These are phyloP conservation scores for Trichophyton rubrum DNA, from an alignment of 2,329 filamentous ascomycete species.

Conservation along the genomic window DNA sequence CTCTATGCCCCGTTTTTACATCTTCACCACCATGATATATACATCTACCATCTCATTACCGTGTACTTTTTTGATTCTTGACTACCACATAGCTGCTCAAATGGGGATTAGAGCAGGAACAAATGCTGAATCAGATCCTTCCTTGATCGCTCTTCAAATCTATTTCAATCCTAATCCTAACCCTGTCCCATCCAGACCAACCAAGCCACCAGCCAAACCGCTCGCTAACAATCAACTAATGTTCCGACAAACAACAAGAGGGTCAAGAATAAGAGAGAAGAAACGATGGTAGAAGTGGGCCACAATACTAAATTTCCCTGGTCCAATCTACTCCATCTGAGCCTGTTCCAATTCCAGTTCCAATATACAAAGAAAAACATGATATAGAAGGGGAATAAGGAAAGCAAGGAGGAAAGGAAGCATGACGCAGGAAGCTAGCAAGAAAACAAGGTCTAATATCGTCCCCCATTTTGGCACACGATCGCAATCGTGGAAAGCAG, in stretches of 20 bases:
- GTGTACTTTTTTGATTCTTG: background rate
- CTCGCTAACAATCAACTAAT: background rate
- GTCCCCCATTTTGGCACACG: background rate
- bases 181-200: background rate
- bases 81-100: background rate
- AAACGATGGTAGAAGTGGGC: background rate
- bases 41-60: background rate
- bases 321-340: conserved; percentile 1
- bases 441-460: background rate
- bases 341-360: background rate
- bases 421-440: too few species aligned
- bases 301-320: background rate
- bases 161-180: background rate
- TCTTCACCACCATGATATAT: background rate
- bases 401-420: too few species aligned
- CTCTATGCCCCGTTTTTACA: background rate
- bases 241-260: background rate
- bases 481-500: background rate
- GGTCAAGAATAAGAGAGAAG: background rate
- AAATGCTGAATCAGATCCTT: background rate
- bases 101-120: background rate
- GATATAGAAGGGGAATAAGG: background rate
- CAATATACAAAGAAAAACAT: background rate
- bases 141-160: background rate
- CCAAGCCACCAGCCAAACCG: background rate